Evolutionary conservation across 179 eudicot genomes (phyloP), one percentile per base, ranked within the genome.

Genomic region (Beta corolliflora): DNA sequence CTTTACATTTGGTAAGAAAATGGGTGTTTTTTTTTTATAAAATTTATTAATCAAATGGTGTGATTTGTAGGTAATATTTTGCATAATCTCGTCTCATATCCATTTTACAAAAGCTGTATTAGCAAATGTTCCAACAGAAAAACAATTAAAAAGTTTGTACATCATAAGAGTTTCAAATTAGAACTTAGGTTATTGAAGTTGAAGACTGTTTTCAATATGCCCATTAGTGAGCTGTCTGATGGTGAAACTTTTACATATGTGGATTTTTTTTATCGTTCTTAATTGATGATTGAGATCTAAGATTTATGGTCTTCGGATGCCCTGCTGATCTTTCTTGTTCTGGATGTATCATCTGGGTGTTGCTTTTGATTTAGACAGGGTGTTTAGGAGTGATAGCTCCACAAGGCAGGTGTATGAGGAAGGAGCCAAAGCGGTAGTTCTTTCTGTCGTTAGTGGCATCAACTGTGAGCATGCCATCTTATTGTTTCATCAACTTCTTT

Each of bases 401-500:
- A 92, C 96, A 23, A 89, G 91, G 80, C 88, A 88, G 85, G 98
- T 95, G 59, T 95, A 95, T 48, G 97, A 95, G 80, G 89, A 92
- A 83, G 99, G 92, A 73, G 95, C 94, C 21, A 95, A 92, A 86
- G 80, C 91, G n/a, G 94, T 95, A 82, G 94, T 95, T 54, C 91
- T 95, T 81, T 94, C 99, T 25, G 94, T 85, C 80, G 84, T 92
- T 64, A 87, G 87, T 80, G 98, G 99, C 67, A 91, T 95, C 78
- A 95, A 95, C 79, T 89, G 99, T 95, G 87, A 86, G 93, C 82
- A 13, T 63, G 58, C 58, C 54, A 75, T 70, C 72, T 58, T 25
- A 56, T 9, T 36, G 44, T 45, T 79, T 74, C 56, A n/a, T 67
- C 65, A 56, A 41, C 59, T 7, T 55, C 14, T 54, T 76, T 53